Evolutionary conservation across 495 filamentous ascomycete species (phyloP).

Genomic region (Daldinia grandis): DNA sequence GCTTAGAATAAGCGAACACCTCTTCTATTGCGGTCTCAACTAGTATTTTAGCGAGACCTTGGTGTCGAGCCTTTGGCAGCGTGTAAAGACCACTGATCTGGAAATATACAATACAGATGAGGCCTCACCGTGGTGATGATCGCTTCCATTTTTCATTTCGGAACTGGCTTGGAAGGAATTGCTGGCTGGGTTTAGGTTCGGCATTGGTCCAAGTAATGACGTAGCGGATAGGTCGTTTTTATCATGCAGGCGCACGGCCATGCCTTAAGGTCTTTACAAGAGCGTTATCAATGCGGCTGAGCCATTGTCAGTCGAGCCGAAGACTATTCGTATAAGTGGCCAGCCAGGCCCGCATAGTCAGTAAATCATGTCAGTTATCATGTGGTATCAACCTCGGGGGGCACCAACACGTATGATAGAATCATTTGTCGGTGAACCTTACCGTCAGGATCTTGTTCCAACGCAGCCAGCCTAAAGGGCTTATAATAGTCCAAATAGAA

Average conservation of each 20-base stretch:
- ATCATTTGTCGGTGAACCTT: constrained; percentile 19
- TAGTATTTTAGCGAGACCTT: constrained; percentile 53
- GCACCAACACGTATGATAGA: constrained; percentile 9
- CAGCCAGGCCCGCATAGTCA: not conserved
- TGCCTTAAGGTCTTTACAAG: constrained; percentile 52
- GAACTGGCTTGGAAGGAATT: constrained; percentile 37
- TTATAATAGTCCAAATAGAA: constrained; percentile 40
- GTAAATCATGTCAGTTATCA: constrained; percentile 13
- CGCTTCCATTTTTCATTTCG: constrained; percentile 24
- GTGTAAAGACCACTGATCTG: constrained; percentile 59
- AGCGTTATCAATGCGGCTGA: constrained; percentile 56
- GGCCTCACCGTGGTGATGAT: constrained; percentile 22
- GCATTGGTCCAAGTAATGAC: constrained; percentile 40
- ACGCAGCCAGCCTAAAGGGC: constrained; percentile 47
- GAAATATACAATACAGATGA: constrained; percentile 34
- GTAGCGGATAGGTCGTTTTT: constrained; percentile 39
- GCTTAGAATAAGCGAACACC: constrained; percentile 42
- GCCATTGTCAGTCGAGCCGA: constrained; percentile 59
- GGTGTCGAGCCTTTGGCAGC: constrained; percentile 50
- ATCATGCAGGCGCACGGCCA: constrained; percentile 45
- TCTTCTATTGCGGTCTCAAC: constrained; percentile 48
- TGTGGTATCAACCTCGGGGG: not conserved
- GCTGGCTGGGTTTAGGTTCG: constrained; percentile 35
- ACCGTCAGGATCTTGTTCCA: constrained; percentile 46
- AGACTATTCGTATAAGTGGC: constrained; percentile 43